Evolutionary conservation across 768 basidiomycete genomes (phyloP), one percentile per base, ranked within the genome.

Genomic region (Leccinellum albellum): DNA sequence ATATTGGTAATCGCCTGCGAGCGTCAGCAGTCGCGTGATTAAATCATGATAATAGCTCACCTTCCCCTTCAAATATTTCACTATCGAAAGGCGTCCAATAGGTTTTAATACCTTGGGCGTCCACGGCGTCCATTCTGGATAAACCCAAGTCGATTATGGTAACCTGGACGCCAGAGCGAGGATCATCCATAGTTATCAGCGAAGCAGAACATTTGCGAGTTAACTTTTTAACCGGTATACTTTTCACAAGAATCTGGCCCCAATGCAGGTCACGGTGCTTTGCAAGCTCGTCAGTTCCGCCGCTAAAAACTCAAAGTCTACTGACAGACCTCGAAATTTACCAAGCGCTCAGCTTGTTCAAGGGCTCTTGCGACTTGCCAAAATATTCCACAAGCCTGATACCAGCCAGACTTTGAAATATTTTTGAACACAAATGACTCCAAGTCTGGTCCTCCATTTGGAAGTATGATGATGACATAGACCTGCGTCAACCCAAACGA

Each of bases 261-360:
- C 92, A 93, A 65, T 99, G 97, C n/a, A 99, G 83, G 71, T 99
- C 97, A 31, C 97, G 93, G 73, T 99, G 97, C 96, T 66, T 50
- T 33, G 32, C 4, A 50, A 21, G 42, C 28, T 28, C 49, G 52
- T 59, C 29, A 62, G 53, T 51, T 42, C 21, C 7, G 40, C 20
- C 21, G n/a, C n/a, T 29, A 45, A 24, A 21, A 54, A 20, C 4
- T 47, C 15, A 46, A 46, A 31, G 51, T 35, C 17, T 23, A 49
- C 3, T 40, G 44, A 63, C 82, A 55, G 61, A 97, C 96, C 83
- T 99, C 97, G 56, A 99, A 98, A 13, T 82, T 78, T 14, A 88
- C 85, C 50, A 87, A 74, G 33, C 82, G 78, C 68, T 99, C 97
- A 2, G 93, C 97, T 45, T 82, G 79, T 1, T 84, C 84, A 3